These are phyloP conservation scores for Allium cepa DNA, from an alignment of 106 monocot species.

Conservation along the genomic window DNA sequence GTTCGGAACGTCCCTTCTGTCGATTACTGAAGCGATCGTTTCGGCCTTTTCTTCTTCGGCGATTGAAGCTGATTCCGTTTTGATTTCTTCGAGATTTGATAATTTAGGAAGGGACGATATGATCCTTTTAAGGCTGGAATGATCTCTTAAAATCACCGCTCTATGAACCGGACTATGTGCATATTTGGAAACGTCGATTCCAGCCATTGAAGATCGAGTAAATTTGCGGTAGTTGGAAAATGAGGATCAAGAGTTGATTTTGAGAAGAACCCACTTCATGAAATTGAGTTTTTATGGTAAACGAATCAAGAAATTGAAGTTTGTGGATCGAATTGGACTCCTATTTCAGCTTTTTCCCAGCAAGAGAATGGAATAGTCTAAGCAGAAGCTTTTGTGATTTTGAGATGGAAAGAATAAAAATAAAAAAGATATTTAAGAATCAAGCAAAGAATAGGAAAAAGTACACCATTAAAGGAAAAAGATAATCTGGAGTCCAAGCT, in stretches of 20 bases:
- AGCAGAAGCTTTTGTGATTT: constrained; percentile 4
- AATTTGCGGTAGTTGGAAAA: background rate
- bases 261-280: constrained; percentile 13
- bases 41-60: constrained; percentile 72
- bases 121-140: constrained; percentile 29
- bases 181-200: constrained; percentile 46
- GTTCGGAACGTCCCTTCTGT: constrained; percentile 69
- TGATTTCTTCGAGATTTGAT: constrained; percentile 37
- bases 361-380: background rate
- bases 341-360: background rate
- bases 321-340: constrained; percentile 2
- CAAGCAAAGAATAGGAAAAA: constrained; percentile 19
- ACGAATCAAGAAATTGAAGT: constrained; percentile 2
- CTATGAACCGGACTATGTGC: constrained; percentile 72
- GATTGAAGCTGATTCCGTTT: constrained; percentile 58
- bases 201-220: constrained; percentile 22
- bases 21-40: constrained; percentile 51
- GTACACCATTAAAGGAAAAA: constrained; percentile 7
- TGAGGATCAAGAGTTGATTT: constrained; percentile 15
- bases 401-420: background rate
- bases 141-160: constrained; percentile 49
- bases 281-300: constrained; percentile 10
- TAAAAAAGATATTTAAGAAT: background rate
- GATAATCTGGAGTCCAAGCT: too few relatives aligned
- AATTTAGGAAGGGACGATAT: constrained; percentile 48